phyloP scores from a whole-genome alignment of 305 asterid species.

The Solanum hybrid region DNA sequence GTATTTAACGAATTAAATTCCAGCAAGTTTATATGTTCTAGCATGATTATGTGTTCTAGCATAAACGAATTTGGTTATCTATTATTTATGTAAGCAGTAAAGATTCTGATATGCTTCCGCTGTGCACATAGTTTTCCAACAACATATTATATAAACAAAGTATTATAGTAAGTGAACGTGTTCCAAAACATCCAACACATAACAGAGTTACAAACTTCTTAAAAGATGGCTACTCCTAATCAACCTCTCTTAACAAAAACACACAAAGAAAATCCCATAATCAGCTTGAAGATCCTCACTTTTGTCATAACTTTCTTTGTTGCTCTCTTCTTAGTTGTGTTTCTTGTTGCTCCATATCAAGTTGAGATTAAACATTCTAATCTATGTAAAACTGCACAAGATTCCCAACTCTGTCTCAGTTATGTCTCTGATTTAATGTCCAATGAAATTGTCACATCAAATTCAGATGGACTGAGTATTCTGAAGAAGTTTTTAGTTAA shows the following conservation, averaged over 20 bases:
- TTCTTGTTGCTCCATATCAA: background rate
- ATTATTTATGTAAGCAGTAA: too few relatives aligned
- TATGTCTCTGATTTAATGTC: conserved; percentile 2
- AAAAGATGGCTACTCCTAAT: background rate
- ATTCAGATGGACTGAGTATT: background rate
- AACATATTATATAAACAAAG: background rate
- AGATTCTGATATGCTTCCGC: accelerated
- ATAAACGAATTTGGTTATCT: too few relatives aligned
- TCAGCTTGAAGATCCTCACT: background rate
- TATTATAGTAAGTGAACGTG: background rate
- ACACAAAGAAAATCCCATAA: background rate
- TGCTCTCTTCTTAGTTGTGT: background rate
- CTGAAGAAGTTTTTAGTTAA: background rate
- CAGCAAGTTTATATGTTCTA: too few relatives aligned
- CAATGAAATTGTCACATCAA: background rate
- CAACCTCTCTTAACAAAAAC: background rate
- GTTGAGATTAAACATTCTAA: background rate
- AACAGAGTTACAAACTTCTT: background rate
- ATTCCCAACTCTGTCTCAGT: background rate
- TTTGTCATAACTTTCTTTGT: background rate
- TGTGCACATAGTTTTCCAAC: too few relatives aligned
- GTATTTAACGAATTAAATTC: too few relatives aligned
- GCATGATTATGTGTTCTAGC: too few relatives aligned
- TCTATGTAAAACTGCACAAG: conserved; percentile 2
- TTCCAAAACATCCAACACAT: background rate